Evolutionary conservation across 352 stramenopile species (phyloP).

Genomic region (Phytophthora multivora): DNA sequence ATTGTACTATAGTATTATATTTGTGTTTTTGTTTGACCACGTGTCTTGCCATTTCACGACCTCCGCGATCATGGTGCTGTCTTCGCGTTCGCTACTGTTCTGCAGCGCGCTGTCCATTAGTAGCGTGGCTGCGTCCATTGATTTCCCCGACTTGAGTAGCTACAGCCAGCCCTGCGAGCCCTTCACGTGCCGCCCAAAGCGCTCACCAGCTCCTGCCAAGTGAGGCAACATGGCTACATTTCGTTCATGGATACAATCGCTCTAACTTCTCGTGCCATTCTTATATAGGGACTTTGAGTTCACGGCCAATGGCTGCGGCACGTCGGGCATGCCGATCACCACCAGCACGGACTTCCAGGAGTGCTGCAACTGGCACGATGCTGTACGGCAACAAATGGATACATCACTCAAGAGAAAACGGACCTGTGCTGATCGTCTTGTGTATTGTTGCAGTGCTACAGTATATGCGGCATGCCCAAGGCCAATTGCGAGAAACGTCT

Average conservation of each 20-base stretch:
- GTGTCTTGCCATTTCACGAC: constrained; percentile 13
- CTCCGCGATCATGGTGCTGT: constrained; percentile 9
- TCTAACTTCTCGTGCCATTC: not conserved
- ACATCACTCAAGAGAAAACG: not conserved
- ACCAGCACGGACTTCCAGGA: constrained; percentile 54
- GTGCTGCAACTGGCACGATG: constrained; percentile 86
- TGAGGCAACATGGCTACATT: constrained; percentile 20
- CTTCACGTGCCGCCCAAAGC: constrained; percentile 44
- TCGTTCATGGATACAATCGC: constrained; percentile 12
- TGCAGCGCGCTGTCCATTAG: constrained; percentile 16
- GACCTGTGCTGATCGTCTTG: not conserved
- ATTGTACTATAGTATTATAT: too few species aligned
- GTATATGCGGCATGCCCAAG: constrained; percentile 80
- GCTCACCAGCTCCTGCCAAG: constrained; percentile 22
- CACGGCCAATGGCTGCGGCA: constrained; percentile 79
- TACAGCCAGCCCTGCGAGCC: constrained; percentile 46
- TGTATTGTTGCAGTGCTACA: constrained; percentile 64
- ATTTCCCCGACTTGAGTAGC: constrained; percentile 37
- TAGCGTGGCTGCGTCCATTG: constrained; percentile 11
- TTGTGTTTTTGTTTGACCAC: not conserved
- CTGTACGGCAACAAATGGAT: constrained; percentile 37
- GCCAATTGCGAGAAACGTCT: constrained; percentile 67
- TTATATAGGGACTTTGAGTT: constrained; percentile 66
- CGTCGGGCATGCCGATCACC: constrained; percentile 56
- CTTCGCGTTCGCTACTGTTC: constrained; percentile 22